Evolutionary conservation across 768 basidiomycete species (phyloP).

Genomic region (Rickenella mellea): DNA sequence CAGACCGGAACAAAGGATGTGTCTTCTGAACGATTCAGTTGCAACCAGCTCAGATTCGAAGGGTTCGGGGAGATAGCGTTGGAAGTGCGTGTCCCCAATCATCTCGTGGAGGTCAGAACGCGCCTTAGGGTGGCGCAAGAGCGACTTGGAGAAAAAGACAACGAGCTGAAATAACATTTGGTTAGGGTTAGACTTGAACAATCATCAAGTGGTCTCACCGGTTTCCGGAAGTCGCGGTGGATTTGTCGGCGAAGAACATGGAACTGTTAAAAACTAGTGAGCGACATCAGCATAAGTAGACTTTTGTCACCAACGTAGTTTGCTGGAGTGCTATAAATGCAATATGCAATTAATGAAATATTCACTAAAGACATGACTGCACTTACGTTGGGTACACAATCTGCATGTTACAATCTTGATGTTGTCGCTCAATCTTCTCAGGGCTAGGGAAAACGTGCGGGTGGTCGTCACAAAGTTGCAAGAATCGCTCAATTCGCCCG

Average conservation of each 20-base stretch:
- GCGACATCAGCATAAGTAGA: background rate
- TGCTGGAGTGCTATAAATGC: constrained; percentile 63
- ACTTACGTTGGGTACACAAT: constrained; percentile 92
- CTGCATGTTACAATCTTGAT: constrained; percentile 99
- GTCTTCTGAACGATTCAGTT: constrained; percentile 82
- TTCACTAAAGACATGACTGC: background rate
- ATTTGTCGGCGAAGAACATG: constrained; percentile 95
- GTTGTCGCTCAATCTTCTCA: constrained; percentile 87
- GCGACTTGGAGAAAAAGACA: constrained; percentile 93
- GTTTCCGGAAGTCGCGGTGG: constrained; percentile 97
- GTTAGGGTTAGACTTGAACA: background rate
- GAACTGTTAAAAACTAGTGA: constrained; percentile 46
- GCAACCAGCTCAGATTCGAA: constrained; percentile 62
- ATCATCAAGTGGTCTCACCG: constrained; percentile 37
- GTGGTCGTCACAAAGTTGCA: constrained; percentile 97
- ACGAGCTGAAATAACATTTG: constrained; percentile 47
- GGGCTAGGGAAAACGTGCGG: constrained; percentile 81
- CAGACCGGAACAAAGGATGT: constrained; percentile 80
- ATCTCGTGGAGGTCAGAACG: constrained; percentile 84
- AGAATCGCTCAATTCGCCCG: constrained; percentile 89
- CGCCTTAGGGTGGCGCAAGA: constrained; percentile 90
- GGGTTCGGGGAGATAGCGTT: constrained; percentile 85
- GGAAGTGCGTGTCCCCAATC: constrained; percentile 81
- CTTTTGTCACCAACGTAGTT: constrained; percentile 58
- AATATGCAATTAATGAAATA: background rate